Conservation (phyloP, 1,139 yeast genomes). For the Debaryomycetaceae sp. region DNA sequence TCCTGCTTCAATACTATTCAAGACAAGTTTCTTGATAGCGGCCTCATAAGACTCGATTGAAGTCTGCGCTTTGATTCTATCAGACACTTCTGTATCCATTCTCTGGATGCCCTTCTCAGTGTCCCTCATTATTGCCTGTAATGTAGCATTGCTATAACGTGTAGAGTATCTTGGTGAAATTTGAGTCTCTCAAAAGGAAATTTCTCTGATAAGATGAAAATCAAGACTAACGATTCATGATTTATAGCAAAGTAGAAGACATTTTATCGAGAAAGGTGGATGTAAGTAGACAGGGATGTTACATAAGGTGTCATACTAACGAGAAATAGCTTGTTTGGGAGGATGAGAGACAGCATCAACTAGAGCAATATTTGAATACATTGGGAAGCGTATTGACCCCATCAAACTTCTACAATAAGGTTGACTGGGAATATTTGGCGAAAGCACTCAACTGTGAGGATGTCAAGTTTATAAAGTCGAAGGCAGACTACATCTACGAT, state of each 20-base stretch:
- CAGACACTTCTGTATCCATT: conserved; percentile 8
- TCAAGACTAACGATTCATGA: neutral
- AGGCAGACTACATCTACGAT: conserved; percentile 23
- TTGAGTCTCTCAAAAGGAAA: neutral
- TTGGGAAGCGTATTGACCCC: conserved; percentile 11
- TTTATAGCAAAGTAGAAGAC: neutral
- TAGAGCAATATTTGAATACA: conserved; percentile 13
- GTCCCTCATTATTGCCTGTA: neutral
- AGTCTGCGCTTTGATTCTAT: conserved; percentile 11
- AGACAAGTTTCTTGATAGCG: conserved; percentile 72
- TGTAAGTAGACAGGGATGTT: neutral
- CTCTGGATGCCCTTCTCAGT: conserved; percentile 4
- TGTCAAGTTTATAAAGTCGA: conserved; percentile 16
- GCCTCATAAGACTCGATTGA: conserved; percentile 12
- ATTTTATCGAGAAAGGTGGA: neutral
- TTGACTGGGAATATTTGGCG: conserved; percentile 17
- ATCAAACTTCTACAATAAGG: conserved; percentile 13
- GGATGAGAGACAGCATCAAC: conserved; percentile 12
- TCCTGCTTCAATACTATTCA: conserved; percentile 76
- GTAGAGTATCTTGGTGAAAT: neutral
- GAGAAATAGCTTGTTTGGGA: conserved; percentile 16
- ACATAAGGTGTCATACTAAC: conserved; percentile 3
- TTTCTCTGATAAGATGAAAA: neutral
- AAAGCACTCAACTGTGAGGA: conserved; percentile 13
- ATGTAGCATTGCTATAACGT: neutral